Conservation (phyloP, 2,329 filamentous ascomycete species). For the Neofusicoccum kwambonambiense region DNA sequence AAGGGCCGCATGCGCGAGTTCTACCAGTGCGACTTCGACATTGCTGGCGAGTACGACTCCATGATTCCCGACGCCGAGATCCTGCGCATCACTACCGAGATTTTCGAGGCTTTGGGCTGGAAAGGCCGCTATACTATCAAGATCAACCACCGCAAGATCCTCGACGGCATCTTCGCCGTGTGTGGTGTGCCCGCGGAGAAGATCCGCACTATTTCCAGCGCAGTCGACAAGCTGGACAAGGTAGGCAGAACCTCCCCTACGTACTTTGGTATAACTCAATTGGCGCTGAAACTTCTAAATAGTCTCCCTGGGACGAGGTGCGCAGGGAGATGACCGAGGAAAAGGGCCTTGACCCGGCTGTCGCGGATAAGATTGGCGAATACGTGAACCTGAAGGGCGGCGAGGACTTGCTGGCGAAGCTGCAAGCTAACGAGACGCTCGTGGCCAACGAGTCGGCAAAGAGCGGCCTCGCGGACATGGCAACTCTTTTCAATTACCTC, state of each 20-base stretch:
- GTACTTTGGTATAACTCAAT: not conserved
- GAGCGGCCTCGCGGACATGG: conserved; percentile 78
- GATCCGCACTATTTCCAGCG: conserved; percentile 84
- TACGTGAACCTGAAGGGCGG: conserved; percentile 78
- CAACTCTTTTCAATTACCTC: conserved; percentile 76
- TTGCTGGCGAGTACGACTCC: conserved; percentile 80
- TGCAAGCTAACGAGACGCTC: conserved; percentile 67
- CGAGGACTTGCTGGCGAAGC: conserved; percentile 68
- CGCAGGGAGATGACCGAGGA: conserved; percentile 90
- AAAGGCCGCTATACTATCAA: conserved; percentile 79
- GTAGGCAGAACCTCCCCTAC: conserved; percentile 32
- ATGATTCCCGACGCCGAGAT: conserved; percentile 95
- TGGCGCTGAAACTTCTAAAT: conserved; percentile 17
- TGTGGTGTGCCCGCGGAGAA: conserved; percentile 85
- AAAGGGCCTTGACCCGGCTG: conserved; percentile 73
- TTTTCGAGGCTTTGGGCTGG: conserved; percentile 79
- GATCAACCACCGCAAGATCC: conserved; percentile 90
- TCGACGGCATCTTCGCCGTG: conserved; percentile 89
- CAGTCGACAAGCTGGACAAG: conserved; percentile 96
- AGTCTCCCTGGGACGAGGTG: conserved; percentile 78
- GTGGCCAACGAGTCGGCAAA: conserved; percentile 72
- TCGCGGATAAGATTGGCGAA: conserved; percentile 84
- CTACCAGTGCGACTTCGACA: conserved; percentile 97
- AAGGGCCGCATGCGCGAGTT: conserved; percentile 95
- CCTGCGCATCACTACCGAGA: conserved; percentile 77